A percentile compares a stretch with the other conserved stretches of the same genome.
phyloP scores from a whole-genome alignment of 169 alveolate genomes.

The Toxoplasma gondii region DNA sequence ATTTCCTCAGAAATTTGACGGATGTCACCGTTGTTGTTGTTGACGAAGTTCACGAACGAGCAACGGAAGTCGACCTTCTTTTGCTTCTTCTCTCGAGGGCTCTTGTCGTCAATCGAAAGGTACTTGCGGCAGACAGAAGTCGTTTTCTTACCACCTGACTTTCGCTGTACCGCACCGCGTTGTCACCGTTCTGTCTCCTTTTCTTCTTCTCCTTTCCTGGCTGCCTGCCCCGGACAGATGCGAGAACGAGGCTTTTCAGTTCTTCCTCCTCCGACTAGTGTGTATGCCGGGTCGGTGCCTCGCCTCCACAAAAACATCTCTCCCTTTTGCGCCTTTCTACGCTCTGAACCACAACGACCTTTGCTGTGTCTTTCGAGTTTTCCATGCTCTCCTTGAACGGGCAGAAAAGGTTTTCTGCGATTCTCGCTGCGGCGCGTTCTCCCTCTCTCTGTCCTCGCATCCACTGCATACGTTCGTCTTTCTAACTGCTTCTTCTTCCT shows the following conservation, averaged over 20 bases:
- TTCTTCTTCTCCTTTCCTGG: too few relatives aligned
- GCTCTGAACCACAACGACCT: too few relatives aligned
- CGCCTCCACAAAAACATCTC: too few relatives aligned
- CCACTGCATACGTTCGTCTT: neutral
- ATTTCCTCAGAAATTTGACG: slow-evolving; percentile 14
- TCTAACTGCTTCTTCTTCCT: neutral
- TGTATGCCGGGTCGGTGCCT: too few relatives aligned
- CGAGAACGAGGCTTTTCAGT: too few relatives aligned
- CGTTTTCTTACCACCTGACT: neutral
- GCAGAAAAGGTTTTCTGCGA: neutral
- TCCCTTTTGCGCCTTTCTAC: too few relatives aligned
- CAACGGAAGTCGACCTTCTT: slow-evolving; percentile 97
- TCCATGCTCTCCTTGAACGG: neutral
- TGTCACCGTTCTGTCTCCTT: neutral
- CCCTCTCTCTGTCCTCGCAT: neutral
- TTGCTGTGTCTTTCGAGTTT: too few relatives aligned
- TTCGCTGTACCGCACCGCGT: neutral
- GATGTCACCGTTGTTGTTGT: slow-evolving; percentile 89
- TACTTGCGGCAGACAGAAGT: neutral
- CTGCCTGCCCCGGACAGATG: too few relatives aligned
- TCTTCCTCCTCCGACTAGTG: too few relatives aligned
- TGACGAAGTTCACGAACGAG: slow-evolving; percentile 99
- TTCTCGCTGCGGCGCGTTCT: neutral
- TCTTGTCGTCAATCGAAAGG: slow-evolving; percentile 35
- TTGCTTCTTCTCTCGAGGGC: slow-evolving; percentile 63